Evolutionary conservation across 1,284 basidiomycete species (phyloP), one percentile per base, ranked within the genome.

Genomic region (Cryptococcus sp.): DNA sequence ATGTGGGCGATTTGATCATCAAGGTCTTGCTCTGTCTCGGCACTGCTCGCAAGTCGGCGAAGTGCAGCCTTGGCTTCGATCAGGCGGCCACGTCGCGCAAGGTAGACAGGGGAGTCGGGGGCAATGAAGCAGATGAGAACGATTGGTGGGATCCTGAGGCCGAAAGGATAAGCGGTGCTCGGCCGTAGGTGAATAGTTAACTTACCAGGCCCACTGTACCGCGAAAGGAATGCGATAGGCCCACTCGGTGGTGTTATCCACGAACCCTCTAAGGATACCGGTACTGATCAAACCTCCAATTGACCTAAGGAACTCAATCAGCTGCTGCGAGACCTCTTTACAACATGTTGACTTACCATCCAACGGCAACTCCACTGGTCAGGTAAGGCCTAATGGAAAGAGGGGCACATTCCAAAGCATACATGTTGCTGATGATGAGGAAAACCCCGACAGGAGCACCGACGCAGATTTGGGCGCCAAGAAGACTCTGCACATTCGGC

Each of bases 331-430:
- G 26, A 57, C 56, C 34, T 53, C 37, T 61, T 29, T 65, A 63
- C 6, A 58, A 58, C 37, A 54, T 61, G 43, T 65, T 62, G 29
- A 69, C 25, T 51, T 69, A 67, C 81, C 81, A 82, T 69, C 81
- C 82, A 26, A 81, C 67, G 70, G 81, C 81, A 64, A 82, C 79
- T 52, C 66, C 70, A 20, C 66, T 66, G 11, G 69, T 72, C 13
- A 67, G 55, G 52, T 68, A 67, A 26, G 63, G 61, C 48, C 69
- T 65, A 17, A 69, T 61, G 16, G 56, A 53, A 13, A 66, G 52
- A 2, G 81, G 81, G 41, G 76, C 78, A 20, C 82, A 76, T 50
- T 83, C 82, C 17, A 78, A 74, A 13, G 82, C 82, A 62, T 81
- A 83, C 29, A 34, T 34, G 29, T 34, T 34, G 29, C 29, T 34